Evolutionary conservation across 257 asterid species (phyloP), one percentile per base, ranked within the genome.

Genomic region (Jasminum sambac): DNA sequence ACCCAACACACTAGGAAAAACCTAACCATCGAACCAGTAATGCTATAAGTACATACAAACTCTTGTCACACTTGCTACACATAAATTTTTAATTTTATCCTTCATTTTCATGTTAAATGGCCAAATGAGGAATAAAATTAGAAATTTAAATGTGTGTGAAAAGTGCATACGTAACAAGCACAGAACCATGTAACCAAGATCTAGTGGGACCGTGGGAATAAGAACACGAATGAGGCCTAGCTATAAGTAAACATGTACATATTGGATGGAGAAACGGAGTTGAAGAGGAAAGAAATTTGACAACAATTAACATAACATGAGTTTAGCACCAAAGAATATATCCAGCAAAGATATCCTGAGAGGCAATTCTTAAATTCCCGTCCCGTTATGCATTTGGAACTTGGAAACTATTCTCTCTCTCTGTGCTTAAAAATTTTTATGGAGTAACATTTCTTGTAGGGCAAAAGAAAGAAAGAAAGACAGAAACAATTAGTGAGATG

Each of bases 361-460:
- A 50, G 24, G 2, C 26, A 17, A 50, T 50, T 50, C 59, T 48
- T 50, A 17, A 46, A 57, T 61, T 23, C 46, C 55, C 59, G 67
- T 68, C 74, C 77, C 76, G 76, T 66, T 80, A 82, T 69, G 81
- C 76, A 70, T 77, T 30, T 30, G 36, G 36, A 30, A 38, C 43
- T 41, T 67, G 34, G 21, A 57, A 64, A 50, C 68, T 60, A 52
- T 39, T 10, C 38, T 19, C 41, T 36, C 71, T 38, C 19, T 11
- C 26, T 36, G 6, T 48, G 17, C 17, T 43, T 43, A 63, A 67
- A 44, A 21, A 16, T 1, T 8, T 39, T 44, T 8, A 1, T 30
- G 36, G 36, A 30, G 36, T 42, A 4, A 26, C 16, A 3, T 11
- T 66, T 40, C 61, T 41, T 34, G 13, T 5, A 19, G 40, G 67